Percentiles rank a stretch among this genome's conserved stretches.
These are phyloP conservation scores for Aspergillus pseudotamarii DNA, from an alignment of 2,329 filamentous ascomycete genomes.

Conservation along the genomic window DNA sequence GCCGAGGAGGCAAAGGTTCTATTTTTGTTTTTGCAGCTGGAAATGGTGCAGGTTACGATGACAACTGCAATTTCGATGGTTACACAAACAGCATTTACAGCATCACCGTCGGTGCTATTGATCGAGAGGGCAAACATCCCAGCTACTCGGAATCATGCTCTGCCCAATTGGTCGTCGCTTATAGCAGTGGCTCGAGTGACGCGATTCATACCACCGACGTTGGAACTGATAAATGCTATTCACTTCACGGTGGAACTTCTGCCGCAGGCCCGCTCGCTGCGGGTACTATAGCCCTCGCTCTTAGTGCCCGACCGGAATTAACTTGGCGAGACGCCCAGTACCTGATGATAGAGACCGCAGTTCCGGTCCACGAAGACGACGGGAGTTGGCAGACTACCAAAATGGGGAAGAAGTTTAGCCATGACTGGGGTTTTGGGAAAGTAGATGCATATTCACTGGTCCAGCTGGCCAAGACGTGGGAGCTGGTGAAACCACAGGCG, in stretches of 20 bases:
- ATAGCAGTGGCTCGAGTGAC: slow-evolving; percentile 87
- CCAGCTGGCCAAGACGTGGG: slow-evolving; percentile 81
- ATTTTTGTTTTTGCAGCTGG: slow-evolving; percentile 97
- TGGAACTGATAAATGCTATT: slow-evolving; percentile 76
- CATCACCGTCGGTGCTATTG: slow-evolving; percentile 92
- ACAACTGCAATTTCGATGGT: slow-evolving; percentile 99
- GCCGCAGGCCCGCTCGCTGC: slow-evolving; percentile 91
- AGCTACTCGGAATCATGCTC: slow-evolving; percentile 97
- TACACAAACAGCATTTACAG: slow-evolving; percentile 99
- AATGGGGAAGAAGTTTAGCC: slow-evolving; percentile 84
- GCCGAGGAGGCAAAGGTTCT: slow-evolving; percentile 78
- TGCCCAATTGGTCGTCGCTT: slow-evolving; percentile 92
- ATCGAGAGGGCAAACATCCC: slow-evolving; percentile 82
- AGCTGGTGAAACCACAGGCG: slow-evolving; percentile 88
- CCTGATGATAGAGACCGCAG: slow-evolving; percentile 79
- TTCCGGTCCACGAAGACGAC: slow-evolving; percentile 73
- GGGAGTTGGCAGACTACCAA: slow-evolving; percentile 81
- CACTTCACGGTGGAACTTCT: slow-evolving; percentile 88
- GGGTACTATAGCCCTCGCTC: slow-evolving; percentile 85
- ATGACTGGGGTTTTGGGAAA: slow-evolving; percentile 95
- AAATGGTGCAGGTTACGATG: slow-evolving; percentile 81
- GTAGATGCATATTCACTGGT: slow-evolving; percentile 86
- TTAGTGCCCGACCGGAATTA: slow-evolving; percentile 82
- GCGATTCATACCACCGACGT: slow-evolving; percentile 97
- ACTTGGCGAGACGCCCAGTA: slow-evolving; percentile 96